Base-by-base conservation (phyloP, 1,139 yeast genomes). In the Zygosaccharomyces sapae region DNA sequence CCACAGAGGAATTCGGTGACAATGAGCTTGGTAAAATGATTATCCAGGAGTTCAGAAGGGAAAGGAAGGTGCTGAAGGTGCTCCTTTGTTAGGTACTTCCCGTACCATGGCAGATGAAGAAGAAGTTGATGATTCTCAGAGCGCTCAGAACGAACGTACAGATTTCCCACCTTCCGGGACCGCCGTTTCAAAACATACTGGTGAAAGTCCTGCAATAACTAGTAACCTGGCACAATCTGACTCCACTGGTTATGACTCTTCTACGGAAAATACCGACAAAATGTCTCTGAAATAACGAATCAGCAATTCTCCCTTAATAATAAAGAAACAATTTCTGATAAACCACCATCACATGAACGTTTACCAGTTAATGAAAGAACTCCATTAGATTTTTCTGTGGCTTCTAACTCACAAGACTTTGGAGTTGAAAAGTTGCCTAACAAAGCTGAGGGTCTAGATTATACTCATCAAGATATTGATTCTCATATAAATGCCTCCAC, bases 161-260 rank as follows among this genome's bases (percentile, higher is more conserved):
- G 30, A 30, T 22, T 37, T 37, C 10, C 40, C 22, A 10, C 20
- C 30, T 18, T 5, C 31, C 10, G 13, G 34, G 22, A 12, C 22
- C 19, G 31, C 37, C 27, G 34, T 7, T 12, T 16, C 48, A 30
- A n/a, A 38, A 39, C 35, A 49, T 33, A 12, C 18, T 4, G 20
- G 30, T 5, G 40, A 37, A n/a, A 30, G 9, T 10, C 38, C 40
- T 12, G 52, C 46, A 20, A 45, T 48, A 25, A 54, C 48, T 9
- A 44, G 39, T 5, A 41, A 42, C 10, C 27, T 39, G 9, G 22
- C 43, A 13, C 40, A 46, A 1, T 33, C 49, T 10, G 52, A 67
- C 46, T 63, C 60, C 6, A 70, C 78, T 0, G 81, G 79, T 0
- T 75, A 76, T 51, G 80, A 76, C 45, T 79, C 79, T 1, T 53